Evolutionary conservation across 768 basidiomycete species (phyloP), one percentile per base, ranked within the genome.

Genomic region (Candolleomyces aberdarensis): DNA sequence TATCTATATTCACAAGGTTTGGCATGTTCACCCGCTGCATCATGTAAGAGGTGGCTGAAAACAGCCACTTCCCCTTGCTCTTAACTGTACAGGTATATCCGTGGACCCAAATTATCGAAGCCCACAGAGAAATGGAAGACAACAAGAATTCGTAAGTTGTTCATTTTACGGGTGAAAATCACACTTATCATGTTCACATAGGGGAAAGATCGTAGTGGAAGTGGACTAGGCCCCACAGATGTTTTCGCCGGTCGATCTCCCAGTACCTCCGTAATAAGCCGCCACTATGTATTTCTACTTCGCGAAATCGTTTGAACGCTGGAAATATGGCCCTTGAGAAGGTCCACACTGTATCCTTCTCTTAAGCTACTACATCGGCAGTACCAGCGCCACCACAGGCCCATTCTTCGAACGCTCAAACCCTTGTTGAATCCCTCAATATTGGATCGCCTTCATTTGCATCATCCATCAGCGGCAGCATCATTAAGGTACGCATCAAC

Each of bases 61-160:
- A 48, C 55, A 46, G 20, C 3, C 41, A 59, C 20, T 64, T 48
- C 60, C 48, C 44, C 56, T 32, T 55, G 52, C 39, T 51, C 54
- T 59, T 54, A 22, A 39, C 48, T 11, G 46, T 36, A 32, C 62
- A 93, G 91, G 85, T 92, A 17, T 96, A 88, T 74, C 80, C 85
- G 1, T 94, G 91, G 92, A 80, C 81, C 13, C 80, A 91, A 55
- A 91, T 96, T 55, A 84, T 85, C 66, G 83, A 83, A 32, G 94
- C 94, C 2, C 92, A 94, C 63, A 78, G 80, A 62, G 92, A 92
- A 74, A 94, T 98, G 89, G 86, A 90, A 70, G 85, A 77, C 60
- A 89, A 94, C 68, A 74, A 72, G 43, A 83, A 79, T 77, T 47
- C 60, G 73, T 69, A 43, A 57, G 48, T 48, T 26, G 56, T 46